Evolutionary conservation across 2,329 filamentous ascomycete species (phyloP).

Genomic region (Penicillium griseofulvum): DNA sequence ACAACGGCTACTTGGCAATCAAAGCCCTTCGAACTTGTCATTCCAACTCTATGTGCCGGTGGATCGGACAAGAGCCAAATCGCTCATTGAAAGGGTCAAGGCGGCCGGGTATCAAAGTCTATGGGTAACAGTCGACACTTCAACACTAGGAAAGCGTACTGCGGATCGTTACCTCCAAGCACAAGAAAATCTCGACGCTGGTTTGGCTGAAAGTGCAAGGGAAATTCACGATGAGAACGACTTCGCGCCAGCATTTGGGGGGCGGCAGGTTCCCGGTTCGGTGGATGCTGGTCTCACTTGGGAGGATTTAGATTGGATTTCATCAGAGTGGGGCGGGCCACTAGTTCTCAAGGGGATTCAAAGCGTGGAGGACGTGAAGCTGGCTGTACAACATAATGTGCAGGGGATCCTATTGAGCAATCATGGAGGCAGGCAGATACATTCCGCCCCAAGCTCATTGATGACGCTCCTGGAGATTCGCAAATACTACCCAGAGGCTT

Average conservation of each 20-base stretch:
- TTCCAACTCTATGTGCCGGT: conserved; percentile 17
- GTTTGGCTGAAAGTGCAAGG: neutral
- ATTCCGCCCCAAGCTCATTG: conserved; percentile 47
- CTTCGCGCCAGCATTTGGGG: conserved; percentile 15
- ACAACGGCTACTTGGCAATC: conserved; percentile 8
- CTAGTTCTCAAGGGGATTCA: conserved; percentile 19
- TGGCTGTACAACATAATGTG: conserved; percentile 15
- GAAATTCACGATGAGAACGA: conserved; percentile 11
- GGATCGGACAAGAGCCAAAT: conserved; percentile 12
- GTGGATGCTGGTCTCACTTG: conserved; percentile 15
- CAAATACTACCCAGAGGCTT: conserved; percentile 47
- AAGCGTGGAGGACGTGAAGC: conserved; percentile 17
- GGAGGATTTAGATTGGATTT: conserved; percentile 7
- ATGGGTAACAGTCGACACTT: conserved; percentile 19
- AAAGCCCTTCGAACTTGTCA: conserved; percentile 14
- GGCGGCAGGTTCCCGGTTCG: conserved; percentile 16
- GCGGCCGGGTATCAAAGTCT: conserved; percentile 17
- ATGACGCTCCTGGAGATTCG: conserved; percentile 52
- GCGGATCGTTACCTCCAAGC: conserved; percentile 19
- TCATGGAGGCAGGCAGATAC: conserved; percentile 54
- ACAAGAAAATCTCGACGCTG: conserved; percentile 13
- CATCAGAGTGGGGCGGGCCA: conserved; percentile 1
- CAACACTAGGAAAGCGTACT: conserved; percentile 17
- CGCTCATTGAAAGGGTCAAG: conserved; percentile 16
- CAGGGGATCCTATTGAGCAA: conserved; percentile 55